phyloP scores from a whole-genome alignment of 2,329 filamentous ascomycete genomes.

The Aspergillus quadrilineatus region DNA sequence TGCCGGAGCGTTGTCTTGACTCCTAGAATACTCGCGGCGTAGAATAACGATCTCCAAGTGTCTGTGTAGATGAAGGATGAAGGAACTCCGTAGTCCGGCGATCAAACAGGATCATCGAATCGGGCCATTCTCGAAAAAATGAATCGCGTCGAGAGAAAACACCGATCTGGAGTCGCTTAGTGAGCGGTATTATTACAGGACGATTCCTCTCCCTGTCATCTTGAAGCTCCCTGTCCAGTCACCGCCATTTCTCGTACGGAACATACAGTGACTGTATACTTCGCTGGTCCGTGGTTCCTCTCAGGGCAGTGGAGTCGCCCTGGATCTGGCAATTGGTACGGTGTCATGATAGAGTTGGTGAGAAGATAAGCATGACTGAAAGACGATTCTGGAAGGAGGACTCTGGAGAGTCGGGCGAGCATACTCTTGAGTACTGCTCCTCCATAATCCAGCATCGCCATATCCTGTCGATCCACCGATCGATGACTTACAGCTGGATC shows the following conservation, averaged over 20 bases:
- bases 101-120: neutral
- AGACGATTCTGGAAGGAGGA: neutral
- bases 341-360: neutral
- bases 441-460: slow-evolving; percentile 23
- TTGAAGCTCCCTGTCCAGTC: neutral
- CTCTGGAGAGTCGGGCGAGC: neutral
- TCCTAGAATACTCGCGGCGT: neutral
- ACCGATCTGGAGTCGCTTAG: neutral
- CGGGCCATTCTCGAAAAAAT: neutral
- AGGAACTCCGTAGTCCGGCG: neutral
- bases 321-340: neutral
- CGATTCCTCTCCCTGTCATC: neutral
- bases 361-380: too few relatives aligned
- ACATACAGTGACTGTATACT: neutral
- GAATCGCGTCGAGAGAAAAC: neutral
- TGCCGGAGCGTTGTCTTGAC: neutral
- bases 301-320: neutral
- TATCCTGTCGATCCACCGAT: slow-evolving; percentile 21
- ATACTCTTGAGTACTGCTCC: neutral
- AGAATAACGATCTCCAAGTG: neutral
- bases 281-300: neutral
- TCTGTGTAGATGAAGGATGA: neutral
- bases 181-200: slow-evolving; percentile 10
- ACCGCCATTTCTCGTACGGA: neutral
- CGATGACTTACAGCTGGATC: slow-evolving; percentile 28